Base-by-base conservation (phyloP, 208 protist genomes). In the Trypanosoma mega region DNA sequence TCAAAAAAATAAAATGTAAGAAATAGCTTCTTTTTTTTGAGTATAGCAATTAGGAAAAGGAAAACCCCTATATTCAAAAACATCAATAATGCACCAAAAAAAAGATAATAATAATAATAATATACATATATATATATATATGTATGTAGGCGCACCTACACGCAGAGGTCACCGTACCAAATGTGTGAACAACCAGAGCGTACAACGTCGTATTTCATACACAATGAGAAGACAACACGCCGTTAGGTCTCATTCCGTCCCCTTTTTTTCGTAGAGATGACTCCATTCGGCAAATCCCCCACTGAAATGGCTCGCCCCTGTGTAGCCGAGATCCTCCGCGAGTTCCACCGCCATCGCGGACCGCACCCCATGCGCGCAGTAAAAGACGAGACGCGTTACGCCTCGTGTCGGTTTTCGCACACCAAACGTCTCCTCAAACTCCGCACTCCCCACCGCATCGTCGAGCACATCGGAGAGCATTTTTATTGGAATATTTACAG, bases 221-320 rank as follows among this genome's bases (percentile, higher is more conserved):
- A n/a, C n/a, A n/a, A n/a, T n/a, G n/a, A n/a, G n/a, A n/a, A n/a
- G n/a, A n/a, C n/a, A n/a, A n/a, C n/a, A n/a, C n/a, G n/a, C n/a
- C n/a, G n/a, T n/a, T n/a, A n/a, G n/a, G n/a, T n/a, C n/a, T n/a
- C n/a, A n/a, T n/a, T n/a, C n/a, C n/a, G n/a, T n/a, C 12, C 34
- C 6, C 12, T 39, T 39, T 14, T 46, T 27, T 30, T 46, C 36
- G 58, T 62, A 56, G 18, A 5, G 20, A 9, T 45, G 14, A 6
- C 50, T 14, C 85, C 85, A 92, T 53, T 86, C 73, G 8, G 75
- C 58, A 78, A 82, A 92, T 43, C 85, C 80, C 14, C 85, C 85
- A 7, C 60, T 64, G 47, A 87, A 86, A 54, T 87, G 85, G 16
- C 41, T 53, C 24, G 72, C 61, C 23, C 75, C 70, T 24, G 31